Base-by-base conservation (phyloP, 176 grass and related monocot species). In the Carex littledalei region DNA sequence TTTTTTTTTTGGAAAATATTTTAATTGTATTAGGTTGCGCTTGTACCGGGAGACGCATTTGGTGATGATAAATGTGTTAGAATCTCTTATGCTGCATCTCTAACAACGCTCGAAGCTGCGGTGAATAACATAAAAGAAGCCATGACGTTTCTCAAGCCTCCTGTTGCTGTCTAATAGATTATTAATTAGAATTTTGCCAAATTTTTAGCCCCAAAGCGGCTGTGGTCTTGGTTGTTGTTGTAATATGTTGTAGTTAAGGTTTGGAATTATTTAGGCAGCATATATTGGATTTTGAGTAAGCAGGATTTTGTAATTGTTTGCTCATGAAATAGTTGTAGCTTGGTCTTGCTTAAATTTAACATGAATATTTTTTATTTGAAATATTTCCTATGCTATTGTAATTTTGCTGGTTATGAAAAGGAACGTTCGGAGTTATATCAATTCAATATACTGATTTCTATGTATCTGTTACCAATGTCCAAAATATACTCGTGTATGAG, bases 1-100 rank as follows among this genome's bases (percentile, higher is more conserved):
- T 57, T 67, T 52, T 7, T 43, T 43, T 6, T 3, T 63, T 43
- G 66, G 67, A 78, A 64, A 81, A 58, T 31, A 26, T 60, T 84
- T 47, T 80, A 37, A 67, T 79, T 70, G 62, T 35, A 18, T 81
- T 68, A 97, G 94, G 94, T 97, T 55, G 94, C 94, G 0, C 90
- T 97, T 84, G 92, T 97, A 68, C 90, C 94, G 4, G 94, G 94
- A 10, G 90, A 93, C 87, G 94, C 94, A 67, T 94, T 94, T 78
- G 94, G 92, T 32, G 94, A 97, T 84, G 92, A 97, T 63, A 97
- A 86, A 45, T 93, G 94, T 61, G 57, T 92, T 57, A 88, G 94
- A 41, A 94, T 97, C 32, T 97, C 94, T 12, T 97, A 97, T 2
- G 94, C 94, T 11, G 94, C 94, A 37, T 91, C 94, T 43, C 82